These are phyloP conservation scores for Tetratostichococcus sp. DNA, from an alignment of 139 green algal genomes.

Conservation along the genomic window DNA sequence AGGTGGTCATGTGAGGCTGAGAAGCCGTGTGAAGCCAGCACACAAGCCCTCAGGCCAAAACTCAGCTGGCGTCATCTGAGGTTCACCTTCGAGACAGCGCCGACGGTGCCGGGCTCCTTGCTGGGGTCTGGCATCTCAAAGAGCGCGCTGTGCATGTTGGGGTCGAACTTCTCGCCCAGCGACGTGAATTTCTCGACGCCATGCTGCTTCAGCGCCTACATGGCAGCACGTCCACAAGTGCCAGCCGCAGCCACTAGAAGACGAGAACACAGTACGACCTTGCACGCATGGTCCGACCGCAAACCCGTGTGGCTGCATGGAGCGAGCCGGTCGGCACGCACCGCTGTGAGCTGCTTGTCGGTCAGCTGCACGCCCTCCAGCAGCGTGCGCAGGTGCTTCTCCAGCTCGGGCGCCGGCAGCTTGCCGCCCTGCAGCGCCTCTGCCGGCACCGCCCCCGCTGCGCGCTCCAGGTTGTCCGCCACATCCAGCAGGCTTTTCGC, in stretches of 20 bases:
- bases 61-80: neutral
- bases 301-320: too few species aligned
- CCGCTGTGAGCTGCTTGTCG: constrained; percentile 34
- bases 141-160: constrained; percentile 89
- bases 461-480: constrained; percentile 90
- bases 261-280: constrained; percentile 1
- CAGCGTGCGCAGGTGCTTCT: constrained; percentile 60
- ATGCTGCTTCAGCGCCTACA: constrained; percentile 68
- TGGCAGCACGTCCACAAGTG: too few species aligned
- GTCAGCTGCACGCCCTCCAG: constrained; percentile 84
- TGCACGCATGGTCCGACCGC: too few species aligned
- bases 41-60: too few species aligned
- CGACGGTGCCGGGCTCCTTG: constrained; percentile 75
- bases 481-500: constrained; percentile 87
- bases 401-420: constrained; percentile 37
- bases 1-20: neutral
- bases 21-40: neutral
- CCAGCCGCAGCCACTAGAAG: neutral
- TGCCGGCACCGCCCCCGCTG: constrained; percentile 54
- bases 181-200: constrained; percentile 71
- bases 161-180: constrained; percentile 83
- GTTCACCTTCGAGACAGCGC: constrained; percentile 71
- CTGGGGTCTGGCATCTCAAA: constrained; percentile 80
- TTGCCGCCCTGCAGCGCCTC: constrained; percentile 34
- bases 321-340: too few species aligned